Evolutionary conservation across 2,329 filamentous ascomycete species (phyloP).

Genomic region (Scleromitrula shiraiana): DNA sequence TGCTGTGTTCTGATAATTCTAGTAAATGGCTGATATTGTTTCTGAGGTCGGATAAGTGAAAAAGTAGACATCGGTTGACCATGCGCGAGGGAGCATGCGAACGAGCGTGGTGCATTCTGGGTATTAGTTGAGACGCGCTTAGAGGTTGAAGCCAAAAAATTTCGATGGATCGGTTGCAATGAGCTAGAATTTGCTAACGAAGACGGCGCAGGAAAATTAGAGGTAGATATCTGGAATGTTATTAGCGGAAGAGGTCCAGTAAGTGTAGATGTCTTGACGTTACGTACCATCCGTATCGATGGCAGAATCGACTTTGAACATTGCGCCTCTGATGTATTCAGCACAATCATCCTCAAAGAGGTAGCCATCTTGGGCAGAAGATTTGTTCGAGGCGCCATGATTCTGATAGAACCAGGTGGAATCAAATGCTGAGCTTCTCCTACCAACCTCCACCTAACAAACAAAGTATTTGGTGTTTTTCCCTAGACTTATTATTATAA

Average conservation of each 20-base stretch:
- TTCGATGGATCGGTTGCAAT: background rate
- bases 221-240: conserved; percentile 1
- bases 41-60: conserved; percentile 16
- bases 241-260: background rate
- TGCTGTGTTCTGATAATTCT: conserved; percentile 13
- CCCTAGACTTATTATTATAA: background rate
- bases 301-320: background rate
- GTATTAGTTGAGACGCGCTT: conserved; percentile 17
- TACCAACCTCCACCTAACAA: conserved; percentile 8
- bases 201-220: conserved; percentile 12
- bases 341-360: conserved; percentile 1
- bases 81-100: conserved; percentile 11
- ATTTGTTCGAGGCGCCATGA: conserved; percentile 4
- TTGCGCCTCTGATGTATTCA: background rate
- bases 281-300: conserved; percentile 5
- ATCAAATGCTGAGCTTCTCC: conserved; percentile 3
- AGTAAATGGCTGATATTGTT: conserved; percentile 10
- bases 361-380: conserved; percentile 5
- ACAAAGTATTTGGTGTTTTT: background rate
- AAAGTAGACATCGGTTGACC: conserved; percentile 21
- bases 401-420: conserved; percentile 6
- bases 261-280: background rate
- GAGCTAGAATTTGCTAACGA: conserved; percentile 9
- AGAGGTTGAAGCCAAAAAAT: background rate
- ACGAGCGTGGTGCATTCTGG: conserved; percentile 13